Evolutionary conservation across 495 filamentous ascomycete genomes (phyloP), one percentile per base, ranked within the genome.

Genomic region (Letharia lupina): DNA sequence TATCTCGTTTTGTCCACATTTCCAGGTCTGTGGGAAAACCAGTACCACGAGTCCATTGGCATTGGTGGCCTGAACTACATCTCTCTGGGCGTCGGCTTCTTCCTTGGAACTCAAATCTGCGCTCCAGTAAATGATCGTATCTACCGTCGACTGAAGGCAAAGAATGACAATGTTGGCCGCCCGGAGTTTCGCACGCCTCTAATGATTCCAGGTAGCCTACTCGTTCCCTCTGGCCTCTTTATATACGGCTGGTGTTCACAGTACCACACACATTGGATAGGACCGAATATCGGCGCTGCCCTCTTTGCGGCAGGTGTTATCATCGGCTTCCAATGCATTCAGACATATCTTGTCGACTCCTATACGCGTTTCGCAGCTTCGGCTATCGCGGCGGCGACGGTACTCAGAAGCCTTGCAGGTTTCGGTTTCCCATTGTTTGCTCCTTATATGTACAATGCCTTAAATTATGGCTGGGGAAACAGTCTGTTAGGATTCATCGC

Each of bases 351-450:
- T 58, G 84, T 93, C n/a, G 91, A 96, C 71, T 75, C 87, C 9
- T 93, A 92, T 74, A 84, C 85, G 35, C 80, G 82, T 10, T 94
- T 83, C 73, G 88, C 90, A 11, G 90, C 91, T 12, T 87, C 82
- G 67, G 91, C 89, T 2, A 72, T 91, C 16, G 87, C 80, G 1
- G 89, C 91, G 2, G 80, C 79, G 2, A 83, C 86, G 4, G 83
- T 91, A 16, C 71, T 93, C 68, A 79, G 91, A 23, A 85, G 79
- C 33, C 56, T 91, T 18, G 85, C 86, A 1, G 89, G 89, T 3
- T 91, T 92, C 70, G 83, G 80, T 18, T 93, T 94, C 66, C 90
- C 90, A 33, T 77, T 94, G 6, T 93, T 93, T 68, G 87, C 88
- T 7, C 87, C 86, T 4, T 78, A 76, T 41, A 77, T 91, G 81